Base-by-base conservation (phyloP, 2,329 filamentous ascomycete species). In the Aspergillus sojae region DNA sequence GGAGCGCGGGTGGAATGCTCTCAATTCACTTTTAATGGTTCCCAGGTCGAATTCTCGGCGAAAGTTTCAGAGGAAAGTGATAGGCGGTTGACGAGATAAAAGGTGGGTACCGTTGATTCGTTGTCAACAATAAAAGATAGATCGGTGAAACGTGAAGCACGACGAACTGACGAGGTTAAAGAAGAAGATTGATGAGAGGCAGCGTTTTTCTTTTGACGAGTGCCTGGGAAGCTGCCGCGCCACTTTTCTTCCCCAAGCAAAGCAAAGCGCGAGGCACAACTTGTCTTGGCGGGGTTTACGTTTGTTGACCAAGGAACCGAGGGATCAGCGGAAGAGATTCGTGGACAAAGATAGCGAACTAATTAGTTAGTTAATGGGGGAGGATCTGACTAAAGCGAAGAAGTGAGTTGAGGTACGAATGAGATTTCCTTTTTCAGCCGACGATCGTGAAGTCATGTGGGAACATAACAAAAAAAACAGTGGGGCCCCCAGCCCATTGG, bases 1-100 rank as follows among this genome's bases (percentile, higher is more conserved):
- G 72, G 68, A 72, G 69, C 58, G 59, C 57, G 19, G 59, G 55
- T 65, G 66, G 70, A 70, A 71, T 71, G 71, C 58, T 58, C 58
- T 30, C 36, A 52, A 58, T 55, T 53, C 58, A 36, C 55, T 50
- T 52, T 56, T 39, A 53, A 61, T 65, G 64, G 63, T 32, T 55
- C 55, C 45, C 55, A 43, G 57, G 55, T 55, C 48, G 59, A 56
- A 55, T 55, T 62, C 55, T 62, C 63, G 65, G 62, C 56, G 57
- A 45, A 26, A 63, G 66, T 59, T 65, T 63, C 58, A 59, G 61
- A 23, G 28, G 43, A 43, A 11, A 53, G 39, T 57, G 50, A 63
- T 56, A 64, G 62, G 54, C 59, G 60, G 43, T 34, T 43, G 19
- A 46, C 32, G 39, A 39, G 28, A 41, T 50, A 23, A 14, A 23